These are phyloP conservation scores for Pseudopyrenochaeta lycopersici DNA, from an alignment of 2,329 filamentous ascomycete species.

Conservation along the genomic window DNA sequence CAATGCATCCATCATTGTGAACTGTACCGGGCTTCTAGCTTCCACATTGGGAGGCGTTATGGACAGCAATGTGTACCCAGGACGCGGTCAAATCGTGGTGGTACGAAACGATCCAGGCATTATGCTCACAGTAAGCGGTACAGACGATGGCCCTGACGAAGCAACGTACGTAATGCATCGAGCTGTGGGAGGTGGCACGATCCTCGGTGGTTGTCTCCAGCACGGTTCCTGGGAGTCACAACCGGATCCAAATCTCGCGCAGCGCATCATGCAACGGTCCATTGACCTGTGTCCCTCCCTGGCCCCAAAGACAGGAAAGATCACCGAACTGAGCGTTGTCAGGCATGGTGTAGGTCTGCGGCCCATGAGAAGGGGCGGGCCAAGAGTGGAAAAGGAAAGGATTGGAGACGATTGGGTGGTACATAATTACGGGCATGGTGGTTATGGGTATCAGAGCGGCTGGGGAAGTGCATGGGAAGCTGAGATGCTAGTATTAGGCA, in stretches of 20 bases:
- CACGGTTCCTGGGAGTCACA: constrained; percentile 80
- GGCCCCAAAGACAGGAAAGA: constrained; percentile 67
- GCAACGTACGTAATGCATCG: constrained; percentile 83
- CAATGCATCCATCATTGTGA: constrained; percentile 75
- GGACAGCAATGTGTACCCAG: constrained; percentile 77
- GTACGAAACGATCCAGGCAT: constrained; percentile 79
- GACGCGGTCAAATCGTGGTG: constrained; percentile 82
- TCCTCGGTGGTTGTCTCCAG: constrained; percentile 87
- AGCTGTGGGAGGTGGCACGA: constrained; percentile 77
- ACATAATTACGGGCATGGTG: constrained; percentile 82
- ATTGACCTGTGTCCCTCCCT: constrained; percentile 72
- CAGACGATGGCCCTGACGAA: constrained; percentile 77
- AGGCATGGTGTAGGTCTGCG: constrained; percentile 84
- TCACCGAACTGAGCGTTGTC: constrained; percentile 75
- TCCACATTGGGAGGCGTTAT: constrained; percentile 81
- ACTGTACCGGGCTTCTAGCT: constrained; percentile 83
- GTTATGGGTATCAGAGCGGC: constrained; percentile 73
- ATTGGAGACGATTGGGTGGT: constrained; percentile 73
- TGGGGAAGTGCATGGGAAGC: constrained; percentile 55
- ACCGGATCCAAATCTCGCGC: constrained; percentile 80
- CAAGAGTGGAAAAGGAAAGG: constrained; percentile 77
- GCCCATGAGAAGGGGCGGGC: constrained; percentile 76
- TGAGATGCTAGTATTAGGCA: constrained; percentile 48
- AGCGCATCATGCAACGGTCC: constrained; percentile 83
- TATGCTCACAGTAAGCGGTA: constrained; percentile 76